Base-by-base conservation (phyloP, 2,329 filamentous ascomycete species). In the Nigrograna mackinnonii region DNA sequence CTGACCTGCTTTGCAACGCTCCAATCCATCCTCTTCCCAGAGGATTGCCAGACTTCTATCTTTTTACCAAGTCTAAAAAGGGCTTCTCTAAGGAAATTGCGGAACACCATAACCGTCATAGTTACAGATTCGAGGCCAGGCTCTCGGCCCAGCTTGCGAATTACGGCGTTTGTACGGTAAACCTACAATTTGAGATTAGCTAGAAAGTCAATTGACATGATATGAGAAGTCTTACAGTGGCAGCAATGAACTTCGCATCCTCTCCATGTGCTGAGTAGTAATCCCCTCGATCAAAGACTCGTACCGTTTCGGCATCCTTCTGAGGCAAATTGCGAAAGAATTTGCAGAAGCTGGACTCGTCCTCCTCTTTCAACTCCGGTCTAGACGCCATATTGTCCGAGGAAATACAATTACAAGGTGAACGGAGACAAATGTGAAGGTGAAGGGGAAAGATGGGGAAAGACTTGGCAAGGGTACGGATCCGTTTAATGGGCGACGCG, bases 131-230 rank as follows among this genome's bases (percentile, higher is more conserved):
- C 83, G 2, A 99, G 80, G 35, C 87, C 87, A n/a, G 86, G 89
- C 46, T 88, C 84, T 64, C 86, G 84, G 48, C 94, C 94, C 17
- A 99, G 81, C 57, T 94, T 91, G 55, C 92, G 85, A 17, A 99
- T 81, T 13, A 99, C 94, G 0, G 94, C 96, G 2, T 91, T 97
- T 4, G 94, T 97, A 74, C 96, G 96, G 80, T 99, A 99, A 46
- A 97, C 87, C 85, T 88, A 35, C 13, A 35, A 43, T 24, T 21
- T 28, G 24, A 20, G 19, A 22, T 14, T 35, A 14, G 19, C n/a
- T 24, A 12, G n/a, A 7, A n/a, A 21, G 2, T 21, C 16, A 18
- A 2, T 3, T n/a, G 1, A n/a, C n/a, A n/a, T n/a, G n/a, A n/a
- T n/a, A n/a, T n/a, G n/a, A n/a, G n/a, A n/a, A n/a, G n/a, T 59